phyloP scores from a whole-genome alignment of 805 yeast species.

The Danielia oregonensis region DNA sequence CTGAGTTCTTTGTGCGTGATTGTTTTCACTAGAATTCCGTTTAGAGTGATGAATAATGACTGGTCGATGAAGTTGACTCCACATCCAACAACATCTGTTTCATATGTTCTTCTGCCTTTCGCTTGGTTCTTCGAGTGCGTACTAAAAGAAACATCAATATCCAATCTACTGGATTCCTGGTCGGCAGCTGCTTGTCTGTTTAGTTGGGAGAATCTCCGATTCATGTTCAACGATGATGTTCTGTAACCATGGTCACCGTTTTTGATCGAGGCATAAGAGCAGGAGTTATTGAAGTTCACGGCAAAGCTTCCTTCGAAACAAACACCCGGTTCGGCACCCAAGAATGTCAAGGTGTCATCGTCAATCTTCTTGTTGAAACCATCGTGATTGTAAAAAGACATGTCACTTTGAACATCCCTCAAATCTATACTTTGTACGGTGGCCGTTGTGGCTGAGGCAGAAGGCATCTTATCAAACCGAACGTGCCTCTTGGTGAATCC shows the following conservation, averaged over 20 bases:
- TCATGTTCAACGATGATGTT: conserved; percentile 31
- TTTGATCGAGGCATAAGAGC: conserved; percentile 36
- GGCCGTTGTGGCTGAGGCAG: conserved; percentile 5
- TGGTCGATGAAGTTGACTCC: conserved; percentile 70
- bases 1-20: conserved; percentile 11
- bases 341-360: conserved; percentile 20
- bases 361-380: conserved; percentile 7
- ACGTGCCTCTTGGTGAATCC: conserved; percentile 32
- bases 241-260: conserved; percentile 27
- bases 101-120: conserved; percentile 35
- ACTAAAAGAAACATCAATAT: conserved; percentile 33
- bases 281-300: conserved; percentile 36
- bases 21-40: conserved; percentile 50
- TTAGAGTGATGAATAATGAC: conserved; percentile 72
- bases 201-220: conserved; percentile 31
- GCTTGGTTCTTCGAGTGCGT: conserved; percentile 16
- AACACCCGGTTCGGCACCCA: conserved; percentile 37
- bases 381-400: conserved; percentile 16
- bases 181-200: conserved; percentile 24
- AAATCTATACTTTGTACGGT: conserved; percentile 24
- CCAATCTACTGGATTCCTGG: conserved; percentile 30
- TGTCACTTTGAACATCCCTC: conserved; percentile 25
- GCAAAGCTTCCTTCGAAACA: conserved; percentile 39
- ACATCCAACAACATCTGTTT: conserved; percentile 70
- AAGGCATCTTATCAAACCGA: conserved; percentile 17